Evolutionary conservation across 169 alveolate genomes (phyloP).

Genomic region (Eimeria sp.): DNA sequence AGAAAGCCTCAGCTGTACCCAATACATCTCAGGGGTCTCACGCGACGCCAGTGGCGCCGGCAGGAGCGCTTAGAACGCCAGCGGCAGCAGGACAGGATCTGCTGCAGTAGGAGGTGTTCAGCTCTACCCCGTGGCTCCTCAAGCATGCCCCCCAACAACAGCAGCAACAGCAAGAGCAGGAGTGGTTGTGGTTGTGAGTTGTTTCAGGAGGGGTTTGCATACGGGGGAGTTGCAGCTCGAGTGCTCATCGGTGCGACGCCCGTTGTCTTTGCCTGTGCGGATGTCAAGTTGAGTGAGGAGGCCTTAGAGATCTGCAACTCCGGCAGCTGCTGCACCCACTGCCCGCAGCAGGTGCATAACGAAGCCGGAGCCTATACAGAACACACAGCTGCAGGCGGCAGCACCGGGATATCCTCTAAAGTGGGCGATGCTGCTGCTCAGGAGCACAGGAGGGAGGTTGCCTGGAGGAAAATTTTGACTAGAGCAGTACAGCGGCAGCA

Average conservation of each 20-base stretch:
- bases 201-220: conserved; percentile 26
- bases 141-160: not conserved
- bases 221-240: conserved; percentile 64
- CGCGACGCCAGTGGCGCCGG: not conserved
- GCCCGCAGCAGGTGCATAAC: too few species aligned
- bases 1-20: not conserved
- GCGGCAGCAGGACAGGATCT: conserved; percentile 19
- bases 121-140: not conserved
- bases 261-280: conserved; percentile 51
- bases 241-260: conserved; percentile 61
- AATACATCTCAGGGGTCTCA: not conserved
- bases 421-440: not conserved
- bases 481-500: conserved; percentile 60
- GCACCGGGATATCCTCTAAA: not conserved
- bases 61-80: conserved; percentile 26
- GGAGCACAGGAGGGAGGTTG: not conserved
- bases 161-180: not conserved
- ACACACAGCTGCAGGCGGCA: not conserved
- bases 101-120: conserved; percentile 20
- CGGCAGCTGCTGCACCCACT: not conserved
- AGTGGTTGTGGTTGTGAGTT: conserved; percentile 41
- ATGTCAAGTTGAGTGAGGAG: conserved; percentile 42
- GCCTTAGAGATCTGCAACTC: conserved; percentile 2
- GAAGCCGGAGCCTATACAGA: too few species aligned
- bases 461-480: conserved; percentile 9